Base-by-base conservation (phyloP, 305 asterid genomes). In the Caryopteris hybrid region DNA sequence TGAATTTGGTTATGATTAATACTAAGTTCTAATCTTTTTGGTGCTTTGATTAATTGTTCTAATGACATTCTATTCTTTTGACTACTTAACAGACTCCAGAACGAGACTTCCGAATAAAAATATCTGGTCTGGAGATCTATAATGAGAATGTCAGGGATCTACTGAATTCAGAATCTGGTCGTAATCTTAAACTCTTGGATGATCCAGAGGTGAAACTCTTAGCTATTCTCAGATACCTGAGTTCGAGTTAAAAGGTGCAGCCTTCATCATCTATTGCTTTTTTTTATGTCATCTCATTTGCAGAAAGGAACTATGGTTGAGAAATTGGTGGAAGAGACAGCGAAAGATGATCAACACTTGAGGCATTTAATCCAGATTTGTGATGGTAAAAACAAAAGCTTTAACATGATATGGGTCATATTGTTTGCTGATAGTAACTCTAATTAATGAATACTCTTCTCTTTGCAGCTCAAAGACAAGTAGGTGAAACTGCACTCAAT, bases 281-380 rank as follows among this genome's bases (percentile, higher is more conserved):
- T 56, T 36, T 55, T 52, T 52, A 48, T 54, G 69, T 67, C 29
- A 33, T 64, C 34, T 70, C 42, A 54, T 71, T 47, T 84, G 78
- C 92, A 93, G 99, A 93, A 90, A 88, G 99, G 99, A 78, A 93
- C 97, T 16, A 69, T 85, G 61, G 92, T 90, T 42, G 99, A 93
- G 89, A 93, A 93, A 85, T 72, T 90, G 84, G 97, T 88, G 33
- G 99, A 93, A 79, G 97, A 90, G 84, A 81, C 91, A 8, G 97
- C 95, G 42, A 85, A 76, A 55, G 88, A 87, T 75, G 95, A 85
- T 75, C 88, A 88, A 76, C 97, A 90, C 78, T 84, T 93, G 64
- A 80, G 89, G 77, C 87, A 79, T 66, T 76, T 93, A 67, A 93
- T 93, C 73, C 81, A 86, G 4, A 77, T 93, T 51, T 93, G 99